Evolutionary conservation across 768 basidiomycete genomes (phyloP).

Genomic region (Leccinum subgranulosum): DNA sequence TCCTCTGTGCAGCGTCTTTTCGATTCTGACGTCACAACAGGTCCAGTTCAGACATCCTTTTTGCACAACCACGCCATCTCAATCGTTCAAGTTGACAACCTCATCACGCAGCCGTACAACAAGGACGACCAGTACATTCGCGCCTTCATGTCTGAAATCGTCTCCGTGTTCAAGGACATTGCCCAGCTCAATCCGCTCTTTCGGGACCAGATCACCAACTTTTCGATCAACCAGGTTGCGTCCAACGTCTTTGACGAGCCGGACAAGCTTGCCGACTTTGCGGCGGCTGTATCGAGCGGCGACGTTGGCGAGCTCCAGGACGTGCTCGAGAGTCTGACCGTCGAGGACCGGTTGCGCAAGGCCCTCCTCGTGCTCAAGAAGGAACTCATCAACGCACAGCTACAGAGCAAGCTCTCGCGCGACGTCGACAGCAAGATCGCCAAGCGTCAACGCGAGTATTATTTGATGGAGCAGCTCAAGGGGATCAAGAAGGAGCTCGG

Average conservation of each 20-base stretch:
- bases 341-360: constrained; percentile 88
- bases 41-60: constrained; percentile 80
- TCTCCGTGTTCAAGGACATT: constrained; percentile 97
- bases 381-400: constrained; percentile 93
- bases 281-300: constrained; percentile 93
- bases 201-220: constrained; percentile 97
- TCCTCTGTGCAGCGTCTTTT: too few species aligned
- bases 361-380: constrained; percentile 93
- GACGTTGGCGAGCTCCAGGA: constrained; percentile 91
- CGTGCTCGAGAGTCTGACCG: constrained; percentile 80
- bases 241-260: constrained; percentile 96
- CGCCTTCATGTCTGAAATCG: constrained; percentile 94
- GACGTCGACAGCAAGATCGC: constrained; percentile 96
- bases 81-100: constrained; percentile 84
- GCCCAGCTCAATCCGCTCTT: constrained; percentile 96
- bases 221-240: constrained; percentile 89
- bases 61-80: constrained; percentile 80
- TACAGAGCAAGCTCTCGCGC: constrained; percentile 87
- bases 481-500: constrained; percentile 96
- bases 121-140: constrained; percentile 94
- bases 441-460: constrained; percentile 91
- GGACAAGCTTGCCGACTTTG: constrained; percentile 95
- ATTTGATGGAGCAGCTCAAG: constrained; percentile 95
- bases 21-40: constrained; percentile 28
- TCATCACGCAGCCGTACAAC: constrained; percentile 76